phyloP scores from a whole-genome alignment of 2,329 filamentous ascomycete species.

The Fusarium goolgardi region DNA sequence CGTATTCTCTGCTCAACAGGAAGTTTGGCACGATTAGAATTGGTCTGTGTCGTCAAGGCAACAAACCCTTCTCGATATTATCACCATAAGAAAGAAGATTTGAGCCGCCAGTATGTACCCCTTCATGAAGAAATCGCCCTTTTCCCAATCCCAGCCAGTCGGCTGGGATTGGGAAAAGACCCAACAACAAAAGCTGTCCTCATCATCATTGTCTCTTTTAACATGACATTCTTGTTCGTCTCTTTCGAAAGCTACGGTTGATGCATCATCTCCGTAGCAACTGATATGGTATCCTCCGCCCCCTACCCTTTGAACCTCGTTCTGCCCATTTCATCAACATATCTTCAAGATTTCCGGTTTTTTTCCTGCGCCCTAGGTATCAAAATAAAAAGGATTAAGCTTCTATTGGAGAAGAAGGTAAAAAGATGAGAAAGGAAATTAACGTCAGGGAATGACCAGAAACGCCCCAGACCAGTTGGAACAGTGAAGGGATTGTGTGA shows the following conservation, averaged over 20 bases:
- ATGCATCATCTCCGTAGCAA: slow-evolving; percentile 8
- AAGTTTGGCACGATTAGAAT: slow-evolving; percentile 8
- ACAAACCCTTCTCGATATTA: slow-evolving; percentile 27
- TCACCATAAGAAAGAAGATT: slow-evolving; percentile 35
- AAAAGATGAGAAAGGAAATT: slow-evolving; percentile 22
- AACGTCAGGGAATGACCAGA: slow-evolving; percentile 28
- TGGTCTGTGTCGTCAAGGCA: slow-evolving; percentile 20
- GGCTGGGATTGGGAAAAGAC: slow-evolving; percentile 36
- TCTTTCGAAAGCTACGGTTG: slow-evolving; percentile 8
- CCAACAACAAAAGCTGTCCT: slow-evolving; percentile 29
- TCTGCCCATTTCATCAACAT: slow-evolving; percentile 22
- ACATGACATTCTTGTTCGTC: slow-evolving; percentile 42
- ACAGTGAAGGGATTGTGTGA: slow-evolving; percentile 12
- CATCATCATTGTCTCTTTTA: slow-evolving; percentile 42
- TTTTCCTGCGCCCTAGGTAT: slow-evolving; percentile 37
- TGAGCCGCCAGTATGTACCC: slow-evolving; percentile 41
- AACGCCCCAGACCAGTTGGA: slow-evolving; percentile 30
- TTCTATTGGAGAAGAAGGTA: slow-evolving; percentile 36
- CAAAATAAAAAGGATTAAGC: slow-evolving; percentile 35
- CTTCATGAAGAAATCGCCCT: slow-evolving; percentile 19
- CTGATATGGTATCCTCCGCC: slow-evolving; percentile 15
- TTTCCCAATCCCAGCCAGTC: slow-evolving; percentile 33
- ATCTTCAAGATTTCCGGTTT: slow-evolving; percentile 25
- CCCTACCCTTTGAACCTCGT: slow-evolving; percentile 4
- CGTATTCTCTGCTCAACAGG: slow-evolving; percentile 25